These are phyloP conservation scores for Vanrija sp. DNA, from an alignment of 1,284 basidiomycete genomes.

Conservation along the genomic window DNA sequence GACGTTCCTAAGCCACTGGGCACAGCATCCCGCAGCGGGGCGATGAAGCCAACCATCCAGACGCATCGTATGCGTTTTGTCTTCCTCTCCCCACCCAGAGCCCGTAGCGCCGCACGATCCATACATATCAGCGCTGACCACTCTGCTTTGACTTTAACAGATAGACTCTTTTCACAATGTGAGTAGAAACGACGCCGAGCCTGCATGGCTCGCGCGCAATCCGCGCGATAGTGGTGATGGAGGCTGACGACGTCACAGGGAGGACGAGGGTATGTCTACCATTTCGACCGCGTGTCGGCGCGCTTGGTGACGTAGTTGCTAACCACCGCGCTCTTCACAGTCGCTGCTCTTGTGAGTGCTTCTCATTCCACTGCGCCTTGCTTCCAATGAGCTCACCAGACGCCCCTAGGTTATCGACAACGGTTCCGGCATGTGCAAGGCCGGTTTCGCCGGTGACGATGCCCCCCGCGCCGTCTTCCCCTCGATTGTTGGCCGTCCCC, in stretches of 20 bases:
- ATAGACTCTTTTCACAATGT: constrained; percentile 11
- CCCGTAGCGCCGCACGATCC: too few relatives aligned
- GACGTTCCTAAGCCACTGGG: not conserved
- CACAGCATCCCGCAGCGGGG: too few relatives aligned
- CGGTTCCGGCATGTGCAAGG: constrained; percentile 88
- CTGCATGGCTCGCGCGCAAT: not conserved
- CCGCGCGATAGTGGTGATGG: not conserved
- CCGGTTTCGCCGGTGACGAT: constrained; percentile 77
- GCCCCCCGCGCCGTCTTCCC: constrained; percentile 72
- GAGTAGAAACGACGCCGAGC: not conserved
- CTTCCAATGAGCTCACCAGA: not conserved
- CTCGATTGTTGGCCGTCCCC: constrained; percentile 86
- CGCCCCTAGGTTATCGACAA: constrained; percentile 67
- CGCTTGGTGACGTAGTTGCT: not conserved
- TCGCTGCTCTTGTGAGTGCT: constrained; percentile 42
- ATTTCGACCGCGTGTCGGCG: too few relatives aligned
- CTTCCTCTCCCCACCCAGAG: not conserved
- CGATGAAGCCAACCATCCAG: not conserved
- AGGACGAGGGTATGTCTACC: constrained; percentile 40
- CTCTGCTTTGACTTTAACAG: not conserved
- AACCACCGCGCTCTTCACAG: constrained; percentile 17
- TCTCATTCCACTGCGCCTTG: not conserved
- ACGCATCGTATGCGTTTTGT: not conserved
- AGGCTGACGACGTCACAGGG: constrained; percentile 26
- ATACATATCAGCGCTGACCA: not conserved